Evolutionary conservation across 768 basidiomycete species (phyloP).

Genomic region (Hericium alpestre): DNA sequence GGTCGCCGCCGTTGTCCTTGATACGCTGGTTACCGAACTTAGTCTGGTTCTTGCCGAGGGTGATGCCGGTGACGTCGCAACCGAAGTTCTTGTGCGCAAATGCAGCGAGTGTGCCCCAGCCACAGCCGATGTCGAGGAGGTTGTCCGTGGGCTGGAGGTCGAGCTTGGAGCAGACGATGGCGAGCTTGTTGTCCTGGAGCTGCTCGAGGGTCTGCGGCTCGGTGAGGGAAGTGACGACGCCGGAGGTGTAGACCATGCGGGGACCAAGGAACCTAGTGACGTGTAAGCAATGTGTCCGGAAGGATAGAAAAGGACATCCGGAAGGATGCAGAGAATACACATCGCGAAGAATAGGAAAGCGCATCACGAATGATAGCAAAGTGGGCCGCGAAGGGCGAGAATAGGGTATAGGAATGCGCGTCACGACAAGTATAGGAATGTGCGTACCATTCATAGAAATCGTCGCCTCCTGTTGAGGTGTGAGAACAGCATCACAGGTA

Average conservation of each 20-base stretch:
- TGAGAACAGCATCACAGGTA: constrained; percentile 5
- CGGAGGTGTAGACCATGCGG: constrained; percentile 96
- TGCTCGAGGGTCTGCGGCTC: constrained; percentile 78
- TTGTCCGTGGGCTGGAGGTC: constrained; percentile 79
- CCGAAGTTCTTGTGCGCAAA: constrained; percentile 96
- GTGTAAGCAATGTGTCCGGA: neutral
- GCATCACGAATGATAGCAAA: too few relatives aligned
- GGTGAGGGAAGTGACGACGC: constrained; percentile 65
- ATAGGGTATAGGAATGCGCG: too few relatives aligned
- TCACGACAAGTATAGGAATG: too few relatives aligned
- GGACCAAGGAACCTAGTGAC: constrained; percentile 75
- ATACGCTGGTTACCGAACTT: constrained; percentile 89
- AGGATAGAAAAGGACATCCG: neutral
- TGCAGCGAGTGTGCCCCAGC: constrained; percentile 93
- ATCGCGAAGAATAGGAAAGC: too few relatives aligned
- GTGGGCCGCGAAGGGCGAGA: too few relatives aligned
- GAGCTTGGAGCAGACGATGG: constrained; percentile 90
- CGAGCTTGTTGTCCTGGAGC: constrained; percentile 97
- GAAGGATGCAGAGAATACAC: too few relatives aligned
- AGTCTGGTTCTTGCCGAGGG: constrained; percentile 83
- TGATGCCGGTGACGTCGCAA: constrained; percentile 95
- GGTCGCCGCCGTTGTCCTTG: constrained; percentile 44
- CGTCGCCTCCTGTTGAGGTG: constrained; percentile 63
- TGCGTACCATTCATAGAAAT: constrained; percentile 82
- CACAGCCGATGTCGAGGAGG: constrained; percentile 80